These are phyloP conservation scores for Fusarium metavorans DNA, from an alignment of 2,329 filamentous ascomycete species.

Conservation along the genomic window DNA sequence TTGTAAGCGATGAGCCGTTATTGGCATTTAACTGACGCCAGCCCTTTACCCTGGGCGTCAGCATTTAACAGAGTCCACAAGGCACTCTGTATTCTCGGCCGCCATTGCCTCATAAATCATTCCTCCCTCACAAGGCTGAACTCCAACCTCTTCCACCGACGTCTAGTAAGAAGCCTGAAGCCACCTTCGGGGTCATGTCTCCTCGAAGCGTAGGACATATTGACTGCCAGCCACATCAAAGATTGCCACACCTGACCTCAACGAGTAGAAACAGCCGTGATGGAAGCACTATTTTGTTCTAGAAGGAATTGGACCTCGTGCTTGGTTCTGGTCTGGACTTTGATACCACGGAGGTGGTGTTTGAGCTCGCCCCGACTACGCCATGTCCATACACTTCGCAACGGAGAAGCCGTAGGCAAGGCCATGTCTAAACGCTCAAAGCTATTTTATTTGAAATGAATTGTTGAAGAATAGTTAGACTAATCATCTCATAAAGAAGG, in stretches of 20 bases:
- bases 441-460: not conserved
- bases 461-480: not conserved
- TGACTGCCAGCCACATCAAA: not conserved
- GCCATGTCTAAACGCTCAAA: not conserved
- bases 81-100: not conserved
- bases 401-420: not conserved
- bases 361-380: not conserved
- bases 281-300: not conserved
- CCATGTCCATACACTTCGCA: not conserved
- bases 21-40: not conserved
- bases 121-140: not conserved
- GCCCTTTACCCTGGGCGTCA: not conserved
- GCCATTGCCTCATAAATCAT: not conserved
- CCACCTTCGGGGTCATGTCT: not conserved
- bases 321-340: not conserved
- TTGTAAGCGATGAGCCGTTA: not conserved
- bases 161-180: not conserved
- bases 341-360: not conserved
- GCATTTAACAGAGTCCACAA: not conserved
- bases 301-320: not conserved
- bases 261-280: not conserved
- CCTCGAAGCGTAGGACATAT: not conserved
- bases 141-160: too few species aligned
- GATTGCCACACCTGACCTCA: not conserved
- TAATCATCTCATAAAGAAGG: not conserved